Percentiles rank a stretch among this genome's conserved stretches.
These are phyloP conservation scores for Pachyrhizus erosus DNA, from an alignment of 306 rosid species.

Conservation along the genomic window DNA sequence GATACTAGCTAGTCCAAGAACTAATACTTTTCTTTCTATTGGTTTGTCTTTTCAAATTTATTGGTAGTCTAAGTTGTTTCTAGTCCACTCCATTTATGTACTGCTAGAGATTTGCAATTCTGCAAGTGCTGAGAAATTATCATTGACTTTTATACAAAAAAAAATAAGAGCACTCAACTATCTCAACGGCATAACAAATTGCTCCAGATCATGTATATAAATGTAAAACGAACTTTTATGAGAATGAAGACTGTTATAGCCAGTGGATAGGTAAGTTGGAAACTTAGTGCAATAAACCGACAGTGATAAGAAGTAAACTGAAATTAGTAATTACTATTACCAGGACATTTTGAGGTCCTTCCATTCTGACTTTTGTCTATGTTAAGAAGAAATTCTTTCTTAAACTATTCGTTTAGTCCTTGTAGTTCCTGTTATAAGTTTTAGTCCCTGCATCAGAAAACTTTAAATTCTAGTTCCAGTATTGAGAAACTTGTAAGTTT, in stretches of 20 bases:
- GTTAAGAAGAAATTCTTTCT: background rate
- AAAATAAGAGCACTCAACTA: background rate
- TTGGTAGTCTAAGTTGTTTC: conserved; percentile 34
- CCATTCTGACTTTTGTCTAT: background rate
- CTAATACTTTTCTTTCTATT: conserved; percentile 38
- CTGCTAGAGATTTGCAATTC: conserved; percentile 4
- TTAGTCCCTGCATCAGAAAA: too few species aligned
- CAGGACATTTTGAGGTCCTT: conserved; percentile 6
- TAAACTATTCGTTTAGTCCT: too few species aligned
- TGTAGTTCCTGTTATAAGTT: too few species aligned
- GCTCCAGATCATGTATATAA: background rate
- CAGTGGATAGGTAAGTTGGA: conserved; percentile 4
- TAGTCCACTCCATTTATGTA: conserved; percentile 1
- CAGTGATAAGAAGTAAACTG: conserved; percentile 22
- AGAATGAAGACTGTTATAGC: background rate
- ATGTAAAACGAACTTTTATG: background rate
- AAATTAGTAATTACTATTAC: background rate
- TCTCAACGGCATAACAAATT: background rate
- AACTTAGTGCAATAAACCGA: conserved; percentile 22
- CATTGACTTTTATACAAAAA: background rate
- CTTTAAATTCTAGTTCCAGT: too few species aligned
- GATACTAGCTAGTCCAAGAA: conserved; percentile 31
- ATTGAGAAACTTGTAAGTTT: too few species aligned
- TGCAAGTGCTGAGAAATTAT: background rate
- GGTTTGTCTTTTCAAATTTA: conserved; percentile 3